Conservation (phyloP, 2,329 filamentous ascomycete genomes). For the Tolypocladium guangdongense region DNA sequence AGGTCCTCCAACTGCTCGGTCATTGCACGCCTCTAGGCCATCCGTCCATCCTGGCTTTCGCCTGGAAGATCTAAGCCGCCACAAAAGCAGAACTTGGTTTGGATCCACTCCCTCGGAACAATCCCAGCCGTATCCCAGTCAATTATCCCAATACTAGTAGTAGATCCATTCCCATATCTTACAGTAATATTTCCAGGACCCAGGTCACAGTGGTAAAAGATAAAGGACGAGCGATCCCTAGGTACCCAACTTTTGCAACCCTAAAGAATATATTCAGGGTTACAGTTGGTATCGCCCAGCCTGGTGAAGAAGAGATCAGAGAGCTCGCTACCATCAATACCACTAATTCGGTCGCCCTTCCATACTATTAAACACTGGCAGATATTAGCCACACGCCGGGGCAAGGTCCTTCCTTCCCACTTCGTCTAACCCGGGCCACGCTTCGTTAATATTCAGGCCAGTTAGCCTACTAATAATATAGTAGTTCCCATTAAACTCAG, state of each 20-base stretch:
- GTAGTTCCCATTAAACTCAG: constrained; percentile 10
- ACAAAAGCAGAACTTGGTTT: constrained; percentile 20
- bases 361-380: not conserved
- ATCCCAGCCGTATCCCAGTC: constrained; percentile 20
- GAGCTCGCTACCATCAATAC: constrained; percentile 9
- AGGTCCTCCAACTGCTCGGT: not conserved
- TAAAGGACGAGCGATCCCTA: constrained; percentile 15
- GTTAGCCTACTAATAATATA: constrained; percentile 14
- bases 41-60: not conserved
- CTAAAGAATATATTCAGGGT: not conserved
- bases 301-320: constrained; percentile 1
- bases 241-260: constrained; percentile 12
- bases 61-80: constrained; percentile 14
- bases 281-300: not conserved
- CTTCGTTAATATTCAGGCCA: constrained; percentile 11
- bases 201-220: constrained; percentile 19
- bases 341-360: constrained; percentile 4
- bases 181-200: constrained; percentile 19
- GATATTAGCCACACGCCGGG: not conserved
- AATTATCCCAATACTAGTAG: constrained; percentile 15
- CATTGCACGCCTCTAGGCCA: not conserved
- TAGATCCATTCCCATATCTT: no score
- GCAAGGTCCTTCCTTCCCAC: not conserved
- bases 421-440: not conserved
- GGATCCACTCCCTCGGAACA: constrained; percentile 19